Conservation (phyloP, 345 rosid genomes). For the rapeseed (Brassica napus) region Da-Ae NC_063444.1:14023001-14023500, state of each 20-base stretch:
- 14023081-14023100: too few relatives aligned
- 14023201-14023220: neutral
- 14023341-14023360: neutral
- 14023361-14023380: neutral
- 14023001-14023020: neutral
- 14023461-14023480: neutral
- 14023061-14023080: neutral
- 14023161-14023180: neutral
- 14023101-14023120: neutral
- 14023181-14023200: neutral
- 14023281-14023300: neutral
- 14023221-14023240: neutral
- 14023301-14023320: neutral
- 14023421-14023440: neutral
- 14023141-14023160: neutral
- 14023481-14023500: constrained; percentile 18
- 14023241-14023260: neutral
- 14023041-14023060: neutral
- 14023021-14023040: neutral
- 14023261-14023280: neutral
- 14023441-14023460: neutral
- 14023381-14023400: neutral
- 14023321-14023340: neutral
- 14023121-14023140: neutral
- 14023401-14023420: neutral